Conservation (phyloP, 805 yeast genomes). For the Pichia thaimueangensis region DNA sequence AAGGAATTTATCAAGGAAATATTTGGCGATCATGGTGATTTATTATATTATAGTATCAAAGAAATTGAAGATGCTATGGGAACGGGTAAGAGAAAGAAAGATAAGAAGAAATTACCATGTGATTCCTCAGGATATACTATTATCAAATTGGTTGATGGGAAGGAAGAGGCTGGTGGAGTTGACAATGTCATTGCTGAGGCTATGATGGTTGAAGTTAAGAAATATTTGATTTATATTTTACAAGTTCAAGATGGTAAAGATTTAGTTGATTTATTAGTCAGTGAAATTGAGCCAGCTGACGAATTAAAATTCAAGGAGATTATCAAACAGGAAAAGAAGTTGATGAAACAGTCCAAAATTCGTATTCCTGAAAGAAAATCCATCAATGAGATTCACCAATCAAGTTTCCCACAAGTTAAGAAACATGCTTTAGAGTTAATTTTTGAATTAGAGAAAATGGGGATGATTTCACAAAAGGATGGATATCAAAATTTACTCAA, state of each 20-base stretch:
- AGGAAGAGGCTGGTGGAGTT: conserved; percentile 2
- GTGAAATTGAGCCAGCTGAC: conserved; percentile 61
- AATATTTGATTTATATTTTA: conserved; percentile 75
- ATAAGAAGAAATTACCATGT: conserved; percentile 27
- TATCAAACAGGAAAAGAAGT: conserved; percentile 39
- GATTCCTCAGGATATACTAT: conserved; percentile 13
- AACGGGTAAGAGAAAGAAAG: conserved; percentile 33
- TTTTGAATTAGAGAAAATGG: conserved; percentile 65
- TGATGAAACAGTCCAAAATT: conserved; percentile 14
- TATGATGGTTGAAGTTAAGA: conserved; percentile 68
- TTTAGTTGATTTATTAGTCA: conserved; percentile 42
- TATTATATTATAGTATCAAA: conserved; percentile 7
- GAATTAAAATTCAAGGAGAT: conserved; percentile 59
- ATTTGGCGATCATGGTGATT: conserved; percentile 5
- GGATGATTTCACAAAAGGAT: conserved; percentile 56
- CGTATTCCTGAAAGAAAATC: background rate
- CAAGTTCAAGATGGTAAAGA: conserved; percentile 79
- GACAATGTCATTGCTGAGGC: conserved; percentile 21
- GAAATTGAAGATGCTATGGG: conserved; percentile 3
- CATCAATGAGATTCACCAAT: conserved; percentile 22
- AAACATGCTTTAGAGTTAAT: conserved; percentile 67
- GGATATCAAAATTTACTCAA: conserved; percentile 75
- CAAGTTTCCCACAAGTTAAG: conserved; percentile 69
- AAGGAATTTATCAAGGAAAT: conserved; percentile 34
- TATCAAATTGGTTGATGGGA: conserved; percentile 7